These are phyloP conservation scores for Penicillium sp. DNA, from an alignment of 2,329 filamentous ascomycete species.

Conservation along the genomic window DNA sequence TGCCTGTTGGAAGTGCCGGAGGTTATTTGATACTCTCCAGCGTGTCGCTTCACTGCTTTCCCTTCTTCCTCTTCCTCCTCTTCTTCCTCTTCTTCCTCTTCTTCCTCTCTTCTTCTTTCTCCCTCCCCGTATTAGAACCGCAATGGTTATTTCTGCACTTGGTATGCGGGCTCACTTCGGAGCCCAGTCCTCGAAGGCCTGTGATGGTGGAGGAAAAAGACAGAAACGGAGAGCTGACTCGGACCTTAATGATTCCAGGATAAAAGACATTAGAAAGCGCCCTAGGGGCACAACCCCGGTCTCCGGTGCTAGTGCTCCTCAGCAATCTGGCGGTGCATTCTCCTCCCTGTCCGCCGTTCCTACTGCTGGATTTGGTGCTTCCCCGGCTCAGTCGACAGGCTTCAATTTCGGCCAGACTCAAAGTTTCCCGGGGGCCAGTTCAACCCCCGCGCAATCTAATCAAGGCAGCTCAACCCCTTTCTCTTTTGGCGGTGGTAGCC, in stretches of 20 bases:
- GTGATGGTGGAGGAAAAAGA: not conserved
- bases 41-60: not conserved
- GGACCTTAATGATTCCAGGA: constrained; percentile 19
- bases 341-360: constrained; percentile 10
- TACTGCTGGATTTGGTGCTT: constrained; percentile 6
- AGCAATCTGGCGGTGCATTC: constrained; percentile 9
- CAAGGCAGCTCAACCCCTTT: constrained; percentile 17
- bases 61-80: not conserved
- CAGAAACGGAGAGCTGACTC: not conserved
- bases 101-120: not conserved
- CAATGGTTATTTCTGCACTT: no score
- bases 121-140: not conserved
- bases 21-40: not conserved
- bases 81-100: not conserved
- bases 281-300: constrained; percentile 17
- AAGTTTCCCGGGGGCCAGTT: constrained; percentile 23
- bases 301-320: constrained; percentile 7
- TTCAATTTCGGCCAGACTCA: constrained; percentile 25
- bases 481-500: constrained; percentile 19
- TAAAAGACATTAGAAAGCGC: constrained; percentile 28
- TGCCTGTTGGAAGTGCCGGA: not conserved
- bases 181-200: not conserved
- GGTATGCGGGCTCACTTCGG: no score
- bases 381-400: constrained; percentile 10
- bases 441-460: constrained; percentile 8